Conservation (phyloP, 2,329 filamentous ascomycete genomes). For the Cordyceps fumosorosea region DNA sequence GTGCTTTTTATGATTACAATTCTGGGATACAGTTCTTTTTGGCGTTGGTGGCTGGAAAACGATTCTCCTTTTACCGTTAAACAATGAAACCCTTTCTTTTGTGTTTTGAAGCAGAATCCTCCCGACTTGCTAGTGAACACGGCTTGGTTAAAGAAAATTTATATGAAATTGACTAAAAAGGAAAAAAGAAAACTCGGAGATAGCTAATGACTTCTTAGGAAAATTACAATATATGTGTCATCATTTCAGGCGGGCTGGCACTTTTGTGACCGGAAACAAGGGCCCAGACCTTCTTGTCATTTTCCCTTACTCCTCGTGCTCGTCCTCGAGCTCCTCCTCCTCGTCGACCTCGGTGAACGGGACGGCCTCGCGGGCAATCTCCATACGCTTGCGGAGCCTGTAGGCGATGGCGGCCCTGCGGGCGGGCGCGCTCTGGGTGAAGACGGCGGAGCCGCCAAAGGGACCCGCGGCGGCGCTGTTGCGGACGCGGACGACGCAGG, state of each 20-base stretch:
- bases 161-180: not conserved
- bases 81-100: not conserved
- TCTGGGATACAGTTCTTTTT: not conserved
- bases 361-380: conserved; percentile 21
- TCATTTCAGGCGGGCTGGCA: not conserved
- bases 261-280: not conserved
- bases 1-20: not conserved
- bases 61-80: not conserved
- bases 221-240: conserved; percentile 1
- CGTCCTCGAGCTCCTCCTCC: conserved; percentile 7
- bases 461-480: conserved; percentile 57
- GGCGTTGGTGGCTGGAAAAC: conserved; percentile 8
- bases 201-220: not conserved
- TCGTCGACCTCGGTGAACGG: conserved; percentile 2
- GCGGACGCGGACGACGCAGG: conserved; percentile 59
- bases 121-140: not conserved
- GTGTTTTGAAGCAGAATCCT: not conserved
- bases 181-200: not conserved
- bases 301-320: not conserved
- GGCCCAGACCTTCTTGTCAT: too few species aligned
- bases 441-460: conserved; percentile 60
- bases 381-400: conserved; percentile 26
- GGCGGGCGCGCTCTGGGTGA: conserved; percentile 44
- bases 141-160: not conserved
- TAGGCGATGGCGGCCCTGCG: conserved; percentile 9